Percentiles rank a stretch among this genome's conserved stretches.
Conservation (phyloP, 345 rosid genomes). For the Acer campestre region DNA sequence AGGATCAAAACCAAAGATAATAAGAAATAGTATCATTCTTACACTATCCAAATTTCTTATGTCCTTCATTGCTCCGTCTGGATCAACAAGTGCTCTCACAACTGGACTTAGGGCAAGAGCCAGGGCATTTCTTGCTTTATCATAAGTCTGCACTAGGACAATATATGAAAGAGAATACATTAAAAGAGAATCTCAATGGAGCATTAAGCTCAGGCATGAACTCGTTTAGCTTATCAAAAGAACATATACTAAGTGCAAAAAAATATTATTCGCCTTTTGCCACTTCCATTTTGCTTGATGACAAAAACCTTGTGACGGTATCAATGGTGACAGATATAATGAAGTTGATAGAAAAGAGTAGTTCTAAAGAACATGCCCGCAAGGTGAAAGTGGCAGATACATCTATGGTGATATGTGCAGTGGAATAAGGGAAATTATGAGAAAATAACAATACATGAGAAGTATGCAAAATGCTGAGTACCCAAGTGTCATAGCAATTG, state of each 20-base stretch:
- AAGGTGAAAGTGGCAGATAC: neutral
- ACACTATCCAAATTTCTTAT: conserved; percentile 87
- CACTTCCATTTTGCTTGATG: neutral
- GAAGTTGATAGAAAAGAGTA: neutral
- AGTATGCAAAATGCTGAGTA: neutral
- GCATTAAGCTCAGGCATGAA: conserved; percentile 5
- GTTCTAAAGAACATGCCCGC: neutral
- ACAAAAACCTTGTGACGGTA: neutral
- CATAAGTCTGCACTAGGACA: conserved; percentile 64
- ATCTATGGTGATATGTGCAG: neutral
- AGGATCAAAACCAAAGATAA: conserved; percentile 6
- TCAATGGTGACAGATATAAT: neutral
- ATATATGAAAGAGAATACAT: conserved; percentile 5
- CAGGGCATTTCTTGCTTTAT: conserved; percentile 88
- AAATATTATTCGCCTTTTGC: neutral
- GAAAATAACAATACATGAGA: neutral
- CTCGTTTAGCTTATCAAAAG: neutral
- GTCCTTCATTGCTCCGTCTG: conserved; percentile 90
- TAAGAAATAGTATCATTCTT: conserved; percentile 30
- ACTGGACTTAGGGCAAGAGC: conserved; percentile 98
- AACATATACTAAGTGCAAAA: neutral
- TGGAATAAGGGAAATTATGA: neutral
- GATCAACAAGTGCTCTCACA: conserved; percentile 83
- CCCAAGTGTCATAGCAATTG: neutral
- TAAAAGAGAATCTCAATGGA: conserved; percentile 10